A percentile compares a stretch with the other conserved stretches of the same genome.
Evolutionary conservation across 768 basidiomycete genomes (phyloP).

Genomic region (Leucosporidium scottii): DNA sequence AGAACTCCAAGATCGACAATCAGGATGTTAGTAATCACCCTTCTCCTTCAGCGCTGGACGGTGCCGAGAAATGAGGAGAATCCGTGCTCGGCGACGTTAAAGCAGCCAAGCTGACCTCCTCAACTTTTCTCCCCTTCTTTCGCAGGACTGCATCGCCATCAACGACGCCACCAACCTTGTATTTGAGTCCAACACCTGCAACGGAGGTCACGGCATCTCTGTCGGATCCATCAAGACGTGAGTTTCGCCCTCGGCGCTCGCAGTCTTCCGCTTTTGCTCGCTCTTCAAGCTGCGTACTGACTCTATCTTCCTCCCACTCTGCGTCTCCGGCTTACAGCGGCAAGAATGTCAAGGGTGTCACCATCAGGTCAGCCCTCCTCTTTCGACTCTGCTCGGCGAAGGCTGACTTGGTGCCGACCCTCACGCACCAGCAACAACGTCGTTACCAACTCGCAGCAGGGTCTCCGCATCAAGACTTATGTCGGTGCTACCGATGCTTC

Average conservation of each 20-base stretch:
- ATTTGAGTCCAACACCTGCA: constrained; percentile 1
- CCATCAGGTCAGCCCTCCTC: neutral
- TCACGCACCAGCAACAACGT: neutral
- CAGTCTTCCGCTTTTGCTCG: too few relatives aligned
- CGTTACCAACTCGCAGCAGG: constrained; percentile 46
- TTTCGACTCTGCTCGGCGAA: too few relatives aligned
- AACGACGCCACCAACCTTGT: constrained; percentile 3
- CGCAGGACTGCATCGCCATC: constrained; percentile 1
- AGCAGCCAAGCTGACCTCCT: neutral
- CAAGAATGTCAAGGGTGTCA: constrained; percentile 20
- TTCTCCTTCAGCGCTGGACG: too few relatives aligned
- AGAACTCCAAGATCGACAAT: neutral
- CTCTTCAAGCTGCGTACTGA: too few relatives aligned
- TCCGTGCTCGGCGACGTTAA: too few relatives aligned
- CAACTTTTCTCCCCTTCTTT: neutral
- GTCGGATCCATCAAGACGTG: constrained; percentile 43
- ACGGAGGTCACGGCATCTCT: constrained; percentile 59
- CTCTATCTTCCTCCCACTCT: too few relatives aligned
- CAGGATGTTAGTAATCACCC: constrained; percentile 1
- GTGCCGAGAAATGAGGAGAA: too few relatives aligned
- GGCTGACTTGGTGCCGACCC: neutral
- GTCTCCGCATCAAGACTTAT: constrained; percentile 53
- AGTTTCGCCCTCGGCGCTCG: neutral
- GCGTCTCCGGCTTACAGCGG: too few relatives aligned
- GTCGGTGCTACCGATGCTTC: constrained; percentile 27